Evolutionary conservation across 1,139 yeast genomes (phyloP).

Genomic region (Eremothecium cymbalariae): DNA sequence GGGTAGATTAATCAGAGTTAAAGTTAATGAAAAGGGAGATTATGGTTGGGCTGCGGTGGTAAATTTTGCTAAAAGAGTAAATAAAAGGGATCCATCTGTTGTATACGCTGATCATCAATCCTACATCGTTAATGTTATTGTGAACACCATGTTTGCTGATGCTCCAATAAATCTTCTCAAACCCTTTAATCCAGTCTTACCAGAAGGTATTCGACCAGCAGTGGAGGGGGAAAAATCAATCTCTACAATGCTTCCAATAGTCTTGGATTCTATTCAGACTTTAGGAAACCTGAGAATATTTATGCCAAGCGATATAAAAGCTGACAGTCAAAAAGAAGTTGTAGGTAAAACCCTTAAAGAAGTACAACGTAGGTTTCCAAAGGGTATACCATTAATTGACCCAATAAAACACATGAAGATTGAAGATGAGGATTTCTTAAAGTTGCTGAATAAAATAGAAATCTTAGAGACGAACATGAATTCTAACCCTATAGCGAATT

Average conservation of each 20-base stretch:
- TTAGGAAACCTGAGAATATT: slow-evolving; percentile 75
- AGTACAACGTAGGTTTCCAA: slow-evolving; percentile 74
- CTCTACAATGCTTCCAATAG: slow-evolving; percentile 76
- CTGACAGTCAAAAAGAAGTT: slow-evolving; percentile 61
- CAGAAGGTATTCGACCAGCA: slow-evolving; percentile 86
- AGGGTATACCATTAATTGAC: slow-evolving; percentile 81
- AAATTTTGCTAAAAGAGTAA: slow-evolving; percentile 60
- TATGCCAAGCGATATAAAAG: slow-evolving; percentile 72
- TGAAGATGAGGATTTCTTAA: slow-evolving; percentile 65
- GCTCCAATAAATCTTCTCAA: slow-evolving; percentile 66
- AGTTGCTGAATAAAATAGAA: slow-evolving; percentile 65
- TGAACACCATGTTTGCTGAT: slow-evolving; percentile 69
- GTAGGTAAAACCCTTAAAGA: slow-evolving; percentile 73
- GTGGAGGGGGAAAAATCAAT: slow-evolving; percentile 60
- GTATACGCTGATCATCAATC: slow-evolving; percentile 73
- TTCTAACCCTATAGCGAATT: slow-evolving; percentile 61
- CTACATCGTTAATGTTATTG: slow-evolving; percentile 77
- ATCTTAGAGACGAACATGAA: slow-evolving; percentile 68
- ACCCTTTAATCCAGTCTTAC: slow-evolving; percentile 61
- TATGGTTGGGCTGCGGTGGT: slow-evolving; percentile 96
- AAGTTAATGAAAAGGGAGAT: slow-evolving; percentile 41
- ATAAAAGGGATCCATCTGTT: slow-evolving; percentile 47
- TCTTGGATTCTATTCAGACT: slow-evolving; percentile 63
- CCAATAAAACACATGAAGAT: slow-evolving; percentile 92
- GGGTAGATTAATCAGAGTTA: slow-evolving; percentile 75